phyloP scores from a whole-genome alignment of 2,329 filamentous ascomycete species.

The Grosmannia huntii region DNA sequence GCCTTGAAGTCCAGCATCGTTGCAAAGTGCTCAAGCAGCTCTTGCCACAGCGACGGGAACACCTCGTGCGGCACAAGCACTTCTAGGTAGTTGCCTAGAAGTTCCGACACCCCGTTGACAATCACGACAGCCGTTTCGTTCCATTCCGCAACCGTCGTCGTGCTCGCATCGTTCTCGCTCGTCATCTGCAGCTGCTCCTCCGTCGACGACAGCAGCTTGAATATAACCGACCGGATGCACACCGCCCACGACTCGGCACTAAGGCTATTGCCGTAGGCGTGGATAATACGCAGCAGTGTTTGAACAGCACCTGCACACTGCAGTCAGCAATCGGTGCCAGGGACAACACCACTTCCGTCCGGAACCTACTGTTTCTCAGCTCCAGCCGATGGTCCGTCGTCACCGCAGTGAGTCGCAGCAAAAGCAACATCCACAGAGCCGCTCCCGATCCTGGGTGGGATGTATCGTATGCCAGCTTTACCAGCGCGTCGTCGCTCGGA shows the following conservation, averaged over 20 bases:
- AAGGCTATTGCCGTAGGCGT: constrained; percentile 75
- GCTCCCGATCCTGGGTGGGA: constrained; percentile 51
- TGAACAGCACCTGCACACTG: constrained; percentile 56
- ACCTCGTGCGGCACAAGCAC: constrained; percentile 51
- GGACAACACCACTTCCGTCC: constrained; percentile 10
- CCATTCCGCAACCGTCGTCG: constrained; percentile 45
- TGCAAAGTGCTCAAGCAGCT: constrained; percentile 57
- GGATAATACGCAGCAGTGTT: constrained; percentile 80
- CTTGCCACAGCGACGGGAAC: constrained; percentile 64
- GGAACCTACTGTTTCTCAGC: constrained; percentile 56
- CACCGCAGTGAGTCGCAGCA: constrained; percentile 58
- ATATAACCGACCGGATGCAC: constrained; percentile 69
- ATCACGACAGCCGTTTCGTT: constrained; percentile 64
- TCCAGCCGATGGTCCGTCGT: constrained; percentile 62
- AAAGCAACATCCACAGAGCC: constrained; percentile 65
- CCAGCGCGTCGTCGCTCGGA: constrained; percentile 42
- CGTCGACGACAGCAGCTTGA: constrained; percentile 63
- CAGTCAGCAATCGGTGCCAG: constrained; percentile 17
- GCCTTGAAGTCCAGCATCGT: constrained; percentile 48
- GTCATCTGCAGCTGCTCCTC: constrained; percentile 37
- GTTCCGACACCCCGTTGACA: constrained; percentile 56
- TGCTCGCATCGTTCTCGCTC: constrained; percentile 23
- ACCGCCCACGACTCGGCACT: constrained; percentile 70
- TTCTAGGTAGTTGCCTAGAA: constrained; percentile 66
- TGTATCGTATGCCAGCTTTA: constrained; percentile 44